Base-by-base conservation (phyloP, 2,329 filamentous ascomycete genomes). In the Scolecobasidium constrictum region DNA sequence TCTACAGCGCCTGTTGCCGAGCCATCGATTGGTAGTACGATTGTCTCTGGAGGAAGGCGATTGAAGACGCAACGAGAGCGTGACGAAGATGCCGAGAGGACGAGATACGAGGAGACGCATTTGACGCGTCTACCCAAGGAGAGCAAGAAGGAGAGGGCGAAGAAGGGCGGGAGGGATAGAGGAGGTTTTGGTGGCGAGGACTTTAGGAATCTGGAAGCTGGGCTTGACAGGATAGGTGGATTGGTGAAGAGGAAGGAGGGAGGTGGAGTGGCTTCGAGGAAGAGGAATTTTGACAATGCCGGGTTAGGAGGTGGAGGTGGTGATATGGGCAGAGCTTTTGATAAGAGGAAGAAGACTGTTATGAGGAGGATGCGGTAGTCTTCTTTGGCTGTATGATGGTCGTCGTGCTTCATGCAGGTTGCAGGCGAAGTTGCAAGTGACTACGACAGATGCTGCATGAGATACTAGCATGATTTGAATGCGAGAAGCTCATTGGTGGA, bases 11-110 rank as follows among this genome's bases (percentile, higher is more conserved):
- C 92, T 1, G 64, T 86, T 45, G 85, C 87, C 1, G 77, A 93
- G 59, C 87, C 90, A 43, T 93, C 83, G 52, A 93, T 98, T 53
- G 93, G 92, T 47, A 92, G 84, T 44, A 94, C 85, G 15, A 93
- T 95, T 52, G 71, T 81, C 4, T 71, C 78, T 38, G 81, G 83
- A 39, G 92, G 92, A 23, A 77, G 90, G 49, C 78, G 78, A 58
- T 77, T 78, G 55, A 92, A 88, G 70, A 85, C 83, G 4, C 75
- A 79, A 12, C 71, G 77, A 23, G 83, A 95, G 58, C 76, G 84
- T 44, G 78, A 78, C 48, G 77, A 78, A 33, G 88, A 96, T 60
- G 75, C 75, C 2, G 88, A 94, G 65, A 72, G 84, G 43, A 75
- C 75, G 46, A 77, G 83, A 38, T 98, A 95, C 65, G 92, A 98